A percentile compares a stretch with the other conserved stretches of the same genome.
Conservation (phyloP, 768 basidiomycete species). For the Mycena galopus region DNA sequence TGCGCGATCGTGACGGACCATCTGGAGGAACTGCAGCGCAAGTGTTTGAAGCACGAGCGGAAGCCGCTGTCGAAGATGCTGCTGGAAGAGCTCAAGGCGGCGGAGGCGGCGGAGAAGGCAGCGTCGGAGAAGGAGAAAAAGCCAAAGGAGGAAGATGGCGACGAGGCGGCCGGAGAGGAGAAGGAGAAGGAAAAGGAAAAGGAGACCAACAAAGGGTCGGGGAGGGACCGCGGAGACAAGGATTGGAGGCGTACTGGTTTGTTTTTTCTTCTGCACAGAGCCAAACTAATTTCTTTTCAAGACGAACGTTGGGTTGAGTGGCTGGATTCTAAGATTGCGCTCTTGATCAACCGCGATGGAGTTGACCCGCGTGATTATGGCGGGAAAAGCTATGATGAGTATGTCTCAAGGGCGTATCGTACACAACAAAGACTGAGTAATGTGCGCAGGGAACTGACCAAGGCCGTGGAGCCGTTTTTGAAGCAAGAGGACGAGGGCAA, state of each 20-base stretch:
- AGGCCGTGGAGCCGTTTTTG: constrained; percentile 82
- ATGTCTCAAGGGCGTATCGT: constrained; percentile 33
- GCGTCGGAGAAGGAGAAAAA: constrained; percentile 61
- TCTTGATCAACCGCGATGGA: constrained; percentile 81
- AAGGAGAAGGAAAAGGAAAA: constrained; percentile 55
- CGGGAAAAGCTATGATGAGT: constrained; percentile 93
- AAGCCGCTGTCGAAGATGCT: constrained; percentile 75
- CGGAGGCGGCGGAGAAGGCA: constrained; percentile 63
- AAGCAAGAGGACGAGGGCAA: constrained; percentile 98
- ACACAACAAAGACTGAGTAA: constrained; percentile 17
- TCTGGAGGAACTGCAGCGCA: constrained; percentile 94
- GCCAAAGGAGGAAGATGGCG: constrained; percentile 58
- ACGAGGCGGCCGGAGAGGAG: constrained; percentile 51
- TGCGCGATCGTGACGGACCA: constrained; percentile 94
- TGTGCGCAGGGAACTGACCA: constrained; percentile 78
- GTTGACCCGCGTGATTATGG: constrained; percentile 92
- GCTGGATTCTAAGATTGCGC: constrained; percentile 87
- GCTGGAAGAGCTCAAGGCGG: constrained; percentile 72
- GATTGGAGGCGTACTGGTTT: constrained; percentile 76
- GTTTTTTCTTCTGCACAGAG: constrained; percentile 41
- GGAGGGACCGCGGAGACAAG: constrained; percentile 43
- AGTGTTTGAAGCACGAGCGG: constrained; percentile 93
- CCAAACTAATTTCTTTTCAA: constrained; percentile 42
- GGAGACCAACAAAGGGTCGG: constrained; percentile 41
- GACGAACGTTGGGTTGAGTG: constrained; percentile 93